Evolutionary conservation across 108 stramenopile species (phyloP), one percentile per base, ranked within the genome.

Genomic region (Stephanodiscus minutulus): DNA sequence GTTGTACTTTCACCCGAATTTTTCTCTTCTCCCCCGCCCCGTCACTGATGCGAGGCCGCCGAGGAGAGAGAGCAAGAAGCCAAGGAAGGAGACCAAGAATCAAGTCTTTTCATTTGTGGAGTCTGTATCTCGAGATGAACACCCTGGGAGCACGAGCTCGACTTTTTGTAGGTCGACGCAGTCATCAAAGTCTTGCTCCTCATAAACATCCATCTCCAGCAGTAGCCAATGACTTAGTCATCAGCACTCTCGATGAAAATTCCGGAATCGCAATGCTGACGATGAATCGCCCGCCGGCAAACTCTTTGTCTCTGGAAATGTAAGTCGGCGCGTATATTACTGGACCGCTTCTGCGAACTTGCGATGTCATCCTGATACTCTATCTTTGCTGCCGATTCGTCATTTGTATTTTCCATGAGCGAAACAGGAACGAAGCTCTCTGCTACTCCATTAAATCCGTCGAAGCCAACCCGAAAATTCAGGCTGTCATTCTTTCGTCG

Each of bases 301-400:
- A 96, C 68, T 86, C 92, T 6, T 74, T 96, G 9, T 88, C 88
- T 9, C 41, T 91, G 77, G 91, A 94, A 73, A 82, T 93, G 87
- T 88, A 68, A 83, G 87, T 72, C 17, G 43, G 36, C 7, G 21
- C 1, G 24, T 31, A 12, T 21, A 13, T 12, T 46, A 58, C 59
- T 18, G 9, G n/a, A 25, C 31, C 1, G 58, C 54, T 35, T 20
- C 17, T 53, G 20, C 44, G 11, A 55, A 41, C 50, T 11, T 41
- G 33, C 6, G 44, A 20, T 20, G 10, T 66, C 0, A 64, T 52
- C n/a, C 27, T 35, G 7, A 18, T n/a, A n/a, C n/a, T 61, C 15
- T 2, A 66, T 58, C 1, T 48, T 20, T 59, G 44, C 39, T 37
- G 18, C 11, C 49, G 46, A 21, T 49, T 50, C 35, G 3, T 37